These are phyloP conservation scores for Deakozyma indianensis DNA, from an alignment of 805 yeast genomes.

Conservation along the genomic window DNA sequence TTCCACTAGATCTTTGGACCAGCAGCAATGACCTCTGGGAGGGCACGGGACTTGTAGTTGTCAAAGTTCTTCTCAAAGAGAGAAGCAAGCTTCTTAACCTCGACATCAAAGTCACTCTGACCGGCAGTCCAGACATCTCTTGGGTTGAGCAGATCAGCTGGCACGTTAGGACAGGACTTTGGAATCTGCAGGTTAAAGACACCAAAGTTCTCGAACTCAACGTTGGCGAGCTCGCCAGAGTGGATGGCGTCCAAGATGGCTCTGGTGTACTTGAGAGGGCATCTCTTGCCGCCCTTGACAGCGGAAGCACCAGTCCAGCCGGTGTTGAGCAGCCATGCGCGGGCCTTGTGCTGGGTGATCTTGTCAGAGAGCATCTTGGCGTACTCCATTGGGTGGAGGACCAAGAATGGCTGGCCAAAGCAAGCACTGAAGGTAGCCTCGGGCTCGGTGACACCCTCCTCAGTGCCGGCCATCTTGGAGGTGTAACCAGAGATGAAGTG, in stretches of 20 bases:
- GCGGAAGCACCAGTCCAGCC: constrained; percentile 98
- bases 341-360: constrained; percentile 75
- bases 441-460: constrained; percentile 97
- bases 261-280: constrained; percentile 95
- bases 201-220: constrained; percentile 71
- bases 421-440: constrained; percentile 97
- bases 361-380: constrained; percentile 92
- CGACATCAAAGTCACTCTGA: constrained; percentile 32
- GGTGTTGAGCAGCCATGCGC: constrained; percentile 94
- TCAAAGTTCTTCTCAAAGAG: constrained; percentile 78
- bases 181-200: constrained; percentile 83
- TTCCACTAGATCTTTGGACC: constrained; percentile 65
- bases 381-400: constrained; percentile 93
- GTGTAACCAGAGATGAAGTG: constrained; percentile 98
- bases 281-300: constrained; percentile 88
- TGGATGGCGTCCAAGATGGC: constrained; percentile 91
- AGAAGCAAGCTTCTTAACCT: constrained; percentile 53
- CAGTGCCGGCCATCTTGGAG: constrained; percentile 99
- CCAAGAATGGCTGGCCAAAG: constrained; percentile 98
- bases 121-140: constrained; percentile 64
- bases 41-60: constrained; percentile 70
- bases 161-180: constrained; percentile 67
- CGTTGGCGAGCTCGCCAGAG: constrained; percentile 71
- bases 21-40: constrained; percentile 79
- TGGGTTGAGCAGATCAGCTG: constrained; percentile 76